Conservation (phyloP, 1,139 yeast species). For the Pneumocystis oryctolagi region DNA sequence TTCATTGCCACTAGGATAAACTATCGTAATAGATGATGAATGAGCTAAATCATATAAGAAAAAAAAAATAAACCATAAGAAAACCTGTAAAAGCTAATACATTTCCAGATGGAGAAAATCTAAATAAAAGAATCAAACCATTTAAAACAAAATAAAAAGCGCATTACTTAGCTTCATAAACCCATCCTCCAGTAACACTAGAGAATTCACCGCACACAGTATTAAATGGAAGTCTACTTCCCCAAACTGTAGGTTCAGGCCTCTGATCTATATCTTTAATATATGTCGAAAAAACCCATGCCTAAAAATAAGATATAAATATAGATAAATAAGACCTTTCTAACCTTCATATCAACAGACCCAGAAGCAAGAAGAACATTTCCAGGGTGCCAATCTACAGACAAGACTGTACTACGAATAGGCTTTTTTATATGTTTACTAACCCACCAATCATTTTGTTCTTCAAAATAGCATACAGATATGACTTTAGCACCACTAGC, state of each 20-base stretch:
- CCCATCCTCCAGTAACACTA: constrained; percentile 72
- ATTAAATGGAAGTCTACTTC: constrained; percentile 88
- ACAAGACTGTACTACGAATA: constrained; percentile 68
- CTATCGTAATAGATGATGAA: constrained; percentile 35
- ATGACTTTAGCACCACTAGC: constrained; percentile 90
- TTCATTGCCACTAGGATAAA: constrained; percentile 66
- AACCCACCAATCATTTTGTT: constrained; percentile 98
- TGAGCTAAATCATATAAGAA: constrained; percentile 15
- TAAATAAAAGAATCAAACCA: constrained; percentile 28
- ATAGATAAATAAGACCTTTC: not conserved
- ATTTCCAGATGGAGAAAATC: constrained; percentile 70
- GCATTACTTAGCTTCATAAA: constrained; percentile 39
- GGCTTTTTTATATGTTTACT: constrained; percentile 93
- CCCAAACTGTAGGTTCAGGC: constrained; percentile 80
- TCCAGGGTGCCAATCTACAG: constrained; percentile 90
- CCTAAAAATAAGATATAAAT: constrained; percentile 19
- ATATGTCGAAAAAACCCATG: constrained; percentile 83
- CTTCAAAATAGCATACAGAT: constrained; percentile 92
- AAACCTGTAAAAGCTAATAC: constrained; percentile 52
- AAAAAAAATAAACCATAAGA: not conserved
- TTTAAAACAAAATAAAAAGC: not conserved
- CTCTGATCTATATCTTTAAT: constrained; percentile 78
- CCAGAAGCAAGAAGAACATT: constrained; percentile 80
- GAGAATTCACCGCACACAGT: constrained; percentile 77
- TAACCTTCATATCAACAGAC: constrained; percentile 72